Percentiles rank a stretch among this genome's conserved stretches.
Conservation (phyloP, 805 yeast species). For the Yarrowia alimentaria region DNA sequence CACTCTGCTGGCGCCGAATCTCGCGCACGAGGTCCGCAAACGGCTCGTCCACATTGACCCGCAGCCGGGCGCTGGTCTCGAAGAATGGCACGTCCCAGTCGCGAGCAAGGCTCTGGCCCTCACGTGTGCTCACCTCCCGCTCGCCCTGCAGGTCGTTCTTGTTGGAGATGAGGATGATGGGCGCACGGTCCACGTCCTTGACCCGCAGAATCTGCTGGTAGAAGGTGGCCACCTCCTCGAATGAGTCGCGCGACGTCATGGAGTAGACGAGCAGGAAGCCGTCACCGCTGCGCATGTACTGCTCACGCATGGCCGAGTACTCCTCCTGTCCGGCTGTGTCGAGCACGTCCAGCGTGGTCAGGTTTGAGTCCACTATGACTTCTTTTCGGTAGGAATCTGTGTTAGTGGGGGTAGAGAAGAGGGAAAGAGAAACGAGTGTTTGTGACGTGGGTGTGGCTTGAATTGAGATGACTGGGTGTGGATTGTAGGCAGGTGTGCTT, state of each 20-base stretch:
- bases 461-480: no score
- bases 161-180: conserved; percentile 90
- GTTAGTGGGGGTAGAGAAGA: not conserved
- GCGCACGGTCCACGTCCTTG: conserved; percentile 49
- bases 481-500: no score
- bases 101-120: conserved; percentile 75
- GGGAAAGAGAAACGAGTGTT: not conserved
- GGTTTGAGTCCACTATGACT: conserved; percentile 76
- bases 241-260: conserved; percentile 75
- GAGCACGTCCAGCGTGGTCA: conserved; percentile 76
- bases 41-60: conserved; percentile 84
- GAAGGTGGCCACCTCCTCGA: conserved; percentile 79
- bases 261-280: conserved; percentile 87
- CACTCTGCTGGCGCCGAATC: conserved; percentile 33
- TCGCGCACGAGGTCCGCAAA: conserved; percentile 52
- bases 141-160: conserved; percentile 76
- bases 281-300: conserved; percentile 94
- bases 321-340: conserved; percentile 99
- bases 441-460: no score
- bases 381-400: conserved; percentile 64
- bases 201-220: conserved; percentile 76
- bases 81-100: conserved; percentile 63
- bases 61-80: conserved; percentile 91
- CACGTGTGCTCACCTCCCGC: conserved; percentile 78
- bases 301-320: conserved; percentile 89